A percentile compares a stretch with the other conserved stretches of the same genome.
Conservation (phyloP, 306 rosid species). For the Cotoneaster glaucophyllus region DNA sequence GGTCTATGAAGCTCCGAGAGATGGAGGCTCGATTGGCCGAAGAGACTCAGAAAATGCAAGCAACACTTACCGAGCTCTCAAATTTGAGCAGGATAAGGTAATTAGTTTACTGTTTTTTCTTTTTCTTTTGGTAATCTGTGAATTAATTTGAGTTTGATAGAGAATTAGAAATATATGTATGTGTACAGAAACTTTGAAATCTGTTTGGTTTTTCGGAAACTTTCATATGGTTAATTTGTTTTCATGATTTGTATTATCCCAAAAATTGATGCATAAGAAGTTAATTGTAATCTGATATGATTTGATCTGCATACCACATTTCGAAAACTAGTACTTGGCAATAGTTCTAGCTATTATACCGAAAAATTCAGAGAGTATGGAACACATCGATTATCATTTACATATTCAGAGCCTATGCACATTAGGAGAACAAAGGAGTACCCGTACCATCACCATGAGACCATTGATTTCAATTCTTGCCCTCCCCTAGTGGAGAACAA, state of each 20-base stretch:
- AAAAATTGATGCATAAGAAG: not conserved
- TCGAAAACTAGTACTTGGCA: no score
- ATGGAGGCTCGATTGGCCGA: conserved; percentile 28
- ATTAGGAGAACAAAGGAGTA: not conserved
- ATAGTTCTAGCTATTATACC: no score
- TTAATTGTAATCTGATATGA: not conserved
- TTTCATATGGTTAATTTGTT: not conserved
- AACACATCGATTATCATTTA: no score
- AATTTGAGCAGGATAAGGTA: conserved; percentile 55
- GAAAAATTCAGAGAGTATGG: no score
- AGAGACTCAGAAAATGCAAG: conserved; percentile 33
- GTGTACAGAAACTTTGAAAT: not conserved
- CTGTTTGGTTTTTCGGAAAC: not conserved
- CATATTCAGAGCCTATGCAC: not conserved
- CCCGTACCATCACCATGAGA: not conserved
- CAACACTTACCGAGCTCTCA: conserved; percentile 39
- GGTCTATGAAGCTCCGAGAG: conserved; percentile 41
- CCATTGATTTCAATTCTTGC: not conserved
- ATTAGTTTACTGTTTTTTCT: not conserved
- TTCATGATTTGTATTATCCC: not conserved
- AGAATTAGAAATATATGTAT: not conserved
- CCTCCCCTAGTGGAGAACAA: not conserved
- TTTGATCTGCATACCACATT: no score
- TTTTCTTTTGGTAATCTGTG: not conserved
- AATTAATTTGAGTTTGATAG: not conserved